Conservation (phyloP, 2,329 filamentous ascomycete species). For the Dactylonectria estremocensis region DNA sequence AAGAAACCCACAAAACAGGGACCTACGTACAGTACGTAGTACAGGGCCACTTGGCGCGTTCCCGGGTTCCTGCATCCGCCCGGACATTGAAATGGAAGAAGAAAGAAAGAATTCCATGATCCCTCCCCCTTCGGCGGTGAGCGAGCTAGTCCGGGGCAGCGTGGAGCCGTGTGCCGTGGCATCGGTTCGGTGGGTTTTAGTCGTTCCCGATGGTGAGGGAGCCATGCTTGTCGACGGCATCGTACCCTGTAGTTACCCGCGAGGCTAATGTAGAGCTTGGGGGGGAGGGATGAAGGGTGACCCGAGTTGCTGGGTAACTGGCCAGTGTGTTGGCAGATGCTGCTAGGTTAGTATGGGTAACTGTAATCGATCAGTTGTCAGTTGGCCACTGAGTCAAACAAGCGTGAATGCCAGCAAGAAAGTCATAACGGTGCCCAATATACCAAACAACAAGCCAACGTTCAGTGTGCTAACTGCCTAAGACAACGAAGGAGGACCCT, state of each 20-base stretch:
- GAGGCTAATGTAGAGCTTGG: slow-evolving; percentile 15
- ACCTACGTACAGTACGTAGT: too few relatives aligned
- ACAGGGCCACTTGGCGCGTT: neutral
- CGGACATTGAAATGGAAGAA: neutral
- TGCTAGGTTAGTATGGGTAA: neutral
- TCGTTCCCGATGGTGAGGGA: slow-evolving; percentile 18
- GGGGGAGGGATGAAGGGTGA: neutral
- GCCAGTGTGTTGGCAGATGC: neutral
- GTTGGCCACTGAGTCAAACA: neutral
- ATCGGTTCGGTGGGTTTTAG: neutral
- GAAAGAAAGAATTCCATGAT: neutral
- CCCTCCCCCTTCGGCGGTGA: slow-evolving; percentile 9
- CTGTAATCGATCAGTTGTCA: neutral
- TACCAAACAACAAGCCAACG: too few relatives aligned
- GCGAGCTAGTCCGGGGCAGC: slow-evolving; percentile 3
- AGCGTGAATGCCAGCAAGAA: neutral
- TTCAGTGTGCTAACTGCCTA: neutral
- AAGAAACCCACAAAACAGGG: too few relatives aligned
- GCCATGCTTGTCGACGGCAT: slow-evolving; percentile 21
- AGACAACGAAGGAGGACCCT: slow-evolving; percentile 19
- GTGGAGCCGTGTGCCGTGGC: slow-evolving; percentile 14
- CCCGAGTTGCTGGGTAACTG: slow-evolving; percentile 29
- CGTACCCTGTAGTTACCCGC: slow-evolving; percentile 23
- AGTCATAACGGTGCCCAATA: neutral
- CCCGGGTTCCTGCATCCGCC: neutral